Percentiles rank a stretch among this genome's conserved stretches.
phyloP scores from a whole-genome alignment of 2,329 filamentous ascomycete species.

The Sphaerulina vaccinii region DNA sequence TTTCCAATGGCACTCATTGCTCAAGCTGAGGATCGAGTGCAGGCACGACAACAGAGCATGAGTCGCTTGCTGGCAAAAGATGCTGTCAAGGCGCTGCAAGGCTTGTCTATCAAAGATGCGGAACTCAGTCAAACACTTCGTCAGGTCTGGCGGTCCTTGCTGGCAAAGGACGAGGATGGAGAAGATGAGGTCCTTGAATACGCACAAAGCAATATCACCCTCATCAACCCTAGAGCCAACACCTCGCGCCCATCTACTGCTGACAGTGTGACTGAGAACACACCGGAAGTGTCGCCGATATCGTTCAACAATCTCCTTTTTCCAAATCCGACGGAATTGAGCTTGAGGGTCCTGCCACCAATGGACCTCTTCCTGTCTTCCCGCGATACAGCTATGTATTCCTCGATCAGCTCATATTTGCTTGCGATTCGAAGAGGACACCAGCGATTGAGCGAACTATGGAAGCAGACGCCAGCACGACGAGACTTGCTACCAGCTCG shows the following conservation, averaged over 20 bases:
- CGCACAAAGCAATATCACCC: constrained; percentile 71
- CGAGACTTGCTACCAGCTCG: constrained; percentile 61
- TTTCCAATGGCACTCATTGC: constrained; percentile 84
- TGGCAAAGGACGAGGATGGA: constrained; percentile 73
- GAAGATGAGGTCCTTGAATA: constrained; percentile 75
- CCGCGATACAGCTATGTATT: constrained; percentile 75
- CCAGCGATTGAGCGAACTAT: constrained; percentile 77
- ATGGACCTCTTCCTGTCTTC: constrained; percentile 82
- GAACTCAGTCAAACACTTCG: constrained; percentile 76
- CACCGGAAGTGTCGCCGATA: constrained; percentile 45
- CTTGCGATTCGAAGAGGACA: constrained; percentile 82
- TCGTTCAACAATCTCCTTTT: constrained; percentile 81
- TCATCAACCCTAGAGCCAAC: constrained; percentile 58
- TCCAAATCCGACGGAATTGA: constrained; percentile 69
- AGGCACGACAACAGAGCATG: constrained; percentile 68
- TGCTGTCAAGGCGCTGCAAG: constrained; percentile 55
- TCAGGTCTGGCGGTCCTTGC: constrained; percentile 75
- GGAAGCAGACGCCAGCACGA: constrained; percentile 78
- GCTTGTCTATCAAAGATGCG: constrained; percentile 76
- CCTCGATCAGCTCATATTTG: constrained; percentile 82
- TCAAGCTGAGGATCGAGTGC: constrained; percentile 77
- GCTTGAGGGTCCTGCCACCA: constrained; percentile 71
- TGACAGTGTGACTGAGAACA: constrained; percentile 36
- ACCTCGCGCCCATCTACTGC: constrained; percentile 42
- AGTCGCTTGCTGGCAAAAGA: constrained; percentile 51